These are phyloP conservation scores for Nemania sp. DNA, from an alignment of 2,329 filamentous ascomycete species.

Conservation along the genomic window DNA sequence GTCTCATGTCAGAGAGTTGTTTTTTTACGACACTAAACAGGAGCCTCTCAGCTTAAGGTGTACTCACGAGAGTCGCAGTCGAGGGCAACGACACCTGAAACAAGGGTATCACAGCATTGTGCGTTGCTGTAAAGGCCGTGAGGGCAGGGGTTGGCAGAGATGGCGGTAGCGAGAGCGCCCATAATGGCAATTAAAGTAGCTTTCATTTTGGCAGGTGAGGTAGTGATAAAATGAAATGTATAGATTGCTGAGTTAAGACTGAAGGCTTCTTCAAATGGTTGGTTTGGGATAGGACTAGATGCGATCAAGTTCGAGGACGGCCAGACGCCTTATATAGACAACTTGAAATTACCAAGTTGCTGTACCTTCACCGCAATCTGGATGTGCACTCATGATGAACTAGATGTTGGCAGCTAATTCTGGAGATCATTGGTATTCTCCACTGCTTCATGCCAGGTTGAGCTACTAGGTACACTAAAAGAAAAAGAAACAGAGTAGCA, in stretches of 20 bases:
- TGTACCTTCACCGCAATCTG: neutral
- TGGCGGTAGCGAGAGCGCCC: slow-evolving; percentile 1
- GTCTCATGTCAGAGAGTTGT: neutral
- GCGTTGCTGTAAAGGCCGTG: slow-evolving; percentile 5
- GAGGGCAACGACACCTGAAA: neutral
- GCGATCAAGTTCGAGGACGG: neutral
- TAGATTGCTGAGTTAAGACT: neutral
- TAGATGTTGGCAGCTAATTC: too few relatives aligned
- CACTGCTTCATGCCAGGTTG: too few relatives aligned
- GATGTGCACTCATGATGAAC: too few relatives aligned
- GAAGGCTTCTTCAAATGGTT: neutral
- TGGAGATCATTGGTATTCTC: too few relatives aligned
- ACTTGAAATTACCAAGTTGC: neutral
- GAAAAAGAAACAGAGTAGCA: too few relatives aligned
- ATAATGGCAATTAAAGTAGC: slow-evolving; percentile 2
- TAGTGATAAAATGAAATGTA: neutral
- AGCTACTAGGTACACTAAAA: too few relatives aligned
- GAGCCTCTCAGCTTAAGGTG: too few relatives aligned
- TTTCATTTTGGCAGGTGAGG: slow-evolving; percentile 4
- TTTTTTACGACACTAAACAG: neutral
- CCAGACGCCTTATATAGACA: slow-evolving; percentile 13
- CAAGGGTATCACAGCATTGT: slow-evolving; percentile 11
- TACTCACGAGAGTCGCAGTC: slow-evolving; percentile 10
- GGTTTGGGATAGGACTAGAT: neutral
- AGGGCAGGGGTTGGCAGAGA: neutral